Percentiles rank a stretch among this genome's conserved stretches.
Evolutionary conservation across 208 protist species (phyloP).

Genomic region (Angomonas deanei): DNA sequence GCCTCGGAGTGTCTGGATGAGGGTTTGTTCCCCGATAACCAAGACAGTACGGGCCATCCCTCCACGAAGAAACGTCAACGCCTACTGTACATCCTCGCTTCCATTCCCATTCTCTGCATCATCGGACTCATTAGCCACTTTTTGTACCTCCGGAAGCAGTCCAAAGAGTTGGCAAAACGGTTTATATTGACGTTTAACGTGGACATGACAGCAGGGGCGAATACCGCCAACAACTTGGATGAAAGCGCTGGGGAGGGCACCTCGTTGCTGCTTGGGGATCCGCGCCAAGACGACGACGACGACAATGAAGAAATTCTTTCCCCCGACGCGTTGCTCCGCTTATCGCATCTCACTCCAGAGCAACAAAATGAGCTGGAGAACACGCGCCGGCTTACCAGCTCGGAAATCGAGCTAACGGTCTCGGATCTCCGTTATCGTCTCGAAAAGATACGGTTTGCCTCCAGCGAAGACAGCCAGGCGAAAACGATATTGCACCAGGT

Average conservation of each 20-base stretch:
- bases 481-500: conserved; percentile 67
- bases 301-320: conserved; percentile 4
- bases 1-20: conserved; percentile 74
- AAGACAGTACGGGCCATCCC: conserved; percentile 8
- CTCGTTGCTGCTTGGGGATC: background rate
- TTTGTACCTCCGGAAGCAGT: conserved; percentile 21
- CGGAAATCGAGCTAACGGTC: conserved; percentile 48
- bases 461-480: conserved; percentile 18
- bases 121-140: conserved; percentile 30
- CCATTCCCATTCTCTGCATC: conserved; percentile 21
- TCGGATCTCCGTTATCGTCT: conserved; percentile 60
- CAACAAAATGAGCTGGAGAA: conserved; percentile 26
- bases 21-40: conserved; percentile 22
- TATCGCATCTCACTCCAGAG: conserved; percentile 15
- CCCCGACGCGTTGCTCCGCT: conserved; percentile 24
- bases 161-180: conserved; percentile 26
- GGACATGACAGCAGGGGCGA: conserved; percentile 8
- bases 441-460: conserved; percentile 28
- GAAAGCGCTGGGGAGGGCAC: conserved; percentile 5
- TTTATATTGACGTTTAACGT: conserved; percentile 62
- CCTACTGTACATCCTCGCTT: conserved; percentile 20
- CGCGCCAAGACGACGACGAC: conserved; percentile 1
- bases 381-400: conserved; percentile 31
- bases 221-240: background rate
- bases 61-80: conserved; percentile 13